Evolutionary conservation across 2,329 filamentous ascomycete genomes (phyloP), one percentile per base, ranked within the genome.

Genomic region (Xylariaceae sp.): DNA sequence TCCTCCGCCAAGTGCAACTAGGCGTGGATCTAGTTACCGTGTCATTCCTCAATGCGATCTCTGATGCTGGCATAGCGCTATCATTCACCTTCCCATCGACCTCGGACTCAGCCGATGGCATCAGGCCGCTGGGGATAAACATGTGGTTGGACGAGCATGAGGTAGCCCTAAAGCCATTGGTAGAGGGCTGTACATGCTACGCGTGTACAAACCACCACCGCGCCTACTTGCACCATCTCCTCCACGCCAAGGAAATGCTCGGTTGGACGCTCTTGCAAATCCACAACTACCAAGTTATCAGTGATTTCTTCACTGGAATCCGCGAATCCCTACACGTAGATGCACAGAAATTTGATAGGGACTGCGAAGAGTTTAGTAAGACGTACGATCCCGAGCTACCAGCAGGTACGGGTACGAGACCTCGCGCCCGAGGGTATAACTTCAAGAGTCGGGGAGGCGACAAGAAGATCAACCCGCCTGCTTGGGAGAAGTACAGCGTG

Each of bases 221-320:
- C 48, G 92, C 94, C 0, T 99, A 89, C 71, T 67, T 99, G 37
- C 87, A 91, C 61, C 94, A 99, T 70, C 79, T 97, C 1, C 81
- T 99, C 4, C 79, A 83, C 46, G 91, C 94, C 0, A 95, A 91
- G 67, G 94, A 99, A 72, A 97, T 99, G 94, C 83, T 96, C 3
- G 92, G 87, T 29, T 99, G 94, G 94, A 88, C 87, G 0, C 78
- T 99, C 6, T 77, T 99, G 6, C 92, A 97, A 70, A 80, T 96
- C 3, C 94, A 99, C 73, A 99, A 99, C 69, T 85, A 95, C 68
- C 79, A 85, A 57, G 73, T 87, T 6, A 71, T 95, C 51, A 79
- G 81, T 45, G 65, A 73, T 0, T 96, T 97, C 74, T 96, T 97
- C 70, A 70, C 74, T 0, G 80, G 77, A 0, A 76, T 96, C 5